Evolutionary conservation across 495 filamentous ascomycete genomes (phyloP).

Genomic region (Hamigera avellanea): DNA sequence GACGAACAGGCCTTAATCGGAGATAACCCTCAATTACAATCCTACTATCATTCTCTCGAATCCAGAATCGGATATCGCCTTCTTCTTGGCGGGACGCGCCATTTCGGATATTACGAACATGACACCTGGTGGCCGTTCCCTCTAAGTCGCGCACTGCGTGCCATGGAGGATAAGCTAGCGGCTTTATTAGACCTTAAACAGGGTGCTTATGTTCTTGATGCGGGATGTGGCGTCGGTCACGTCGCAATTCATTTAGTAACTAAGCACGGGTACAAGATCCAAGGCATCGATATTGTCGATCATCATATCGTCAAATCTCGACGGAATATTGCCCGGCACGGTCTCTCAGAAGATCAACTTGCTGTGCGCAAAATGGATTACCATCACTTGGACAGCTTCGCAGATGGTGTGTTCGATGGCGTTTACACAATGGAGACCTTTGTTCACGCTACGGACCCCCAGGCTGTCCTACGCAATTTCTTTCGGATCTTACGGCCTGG

Average conservation of each 20-base stretch:
- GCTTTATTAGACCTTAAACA: conserved; percentile 23
- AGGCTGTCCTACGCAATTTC: conserved; percentile 33
- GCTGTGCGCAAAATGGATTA: conserved; percentile 37
- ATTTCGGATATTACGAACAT: conserved; percentile 39
- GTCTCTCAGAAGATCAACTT: conserved; percentile 23
- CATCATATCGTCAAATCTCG: conserved; percentile 36
- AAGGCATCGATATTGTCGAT: conserved; percentile 39
- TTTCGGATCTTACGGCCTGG: conserved; percentile 37
- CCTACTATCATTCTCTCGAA: conserved; percentile 34
- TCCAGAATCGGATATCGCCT: conserved; percentile 39
- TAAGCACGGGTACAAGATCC: conserved; percentile 25
- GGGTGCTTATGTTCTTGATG: conserved; percentile 36
- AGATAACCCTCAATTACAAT: conserved; percentile 23
- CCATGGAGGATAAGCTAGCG: conserved; percentile 38
- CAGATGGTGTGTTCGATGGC: conserved; percentile 32
- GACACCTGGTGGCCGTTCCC: conserved; percentile 41
- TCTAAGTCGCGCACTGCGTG: conserved; percentile 21
- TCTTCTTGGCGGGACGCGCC: conserved; percentile 36
- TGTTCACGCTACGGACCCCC: conserved; percentile 42
- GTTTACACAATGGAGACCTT: conserved; percentile 50
- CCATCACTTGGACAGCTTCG: conserved; percentile 34
- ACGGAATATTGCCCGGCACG: conserved; percentile 25
- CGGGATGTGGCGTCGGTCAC: conserved; percentile 39
- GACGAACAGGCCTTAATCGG: conserved; percentile 18
- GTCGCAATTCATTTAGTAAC: conserved; percentile 37